These are phyloP conservation scores for Melastoma malabathricum DNA, from an alignment of 345 rosid genomes.

Conservation along the genomic window DNA sequence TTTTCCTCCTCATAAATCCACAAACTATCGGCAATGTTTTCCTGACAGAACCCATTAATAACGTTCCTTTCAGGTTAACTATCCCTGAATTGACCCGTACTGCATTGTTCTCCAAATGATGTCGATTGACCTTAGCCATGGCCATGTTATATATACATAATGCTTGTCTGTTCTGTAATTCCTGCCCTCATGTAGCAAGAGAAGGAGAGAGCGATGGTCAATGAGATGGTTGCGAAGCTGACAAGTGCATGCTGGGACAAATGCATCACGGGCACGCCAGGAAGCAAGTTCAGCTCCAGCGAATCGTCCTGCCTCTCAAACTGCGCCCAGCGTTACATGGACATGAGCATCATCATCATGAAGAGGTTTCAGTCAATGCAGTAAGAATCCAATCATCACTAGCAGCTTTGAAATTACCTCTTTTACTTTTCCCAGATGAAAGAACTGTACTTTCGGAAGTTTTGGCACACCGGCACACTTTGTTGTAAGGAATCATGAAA, in stretches of 20 bases:
- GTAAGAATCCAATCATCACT: constrained; percentile 9
- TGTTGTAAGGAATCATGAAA: no score
- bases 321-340: constrained; percentile 79
- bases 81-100: no score
- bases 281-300: constrained; percentile 89
- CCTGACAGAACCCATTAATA: no score
- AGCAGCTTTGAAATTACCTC: background rate
- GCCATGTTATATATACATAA: no score
- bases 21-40: no score
- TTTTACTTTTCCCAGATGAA: no score
- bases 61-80: no score
- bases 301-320: constrained; percentile 62
- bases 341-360: constrained; percentile 59
- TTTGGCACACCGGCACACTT: no score
- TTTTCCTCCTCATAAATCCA: no score
- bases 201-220: constrained; percentile 69
- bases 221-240: constrained; percentile 67
- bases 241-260: constrained; percentile 95
- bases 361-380: constrained; percentile 74
- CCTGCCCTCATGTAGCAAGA: constrained; percentile 49
- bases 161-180: background rate
- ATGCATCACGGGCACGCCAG: constrained; percentile 67
- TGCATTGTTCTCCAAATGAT: background rate
- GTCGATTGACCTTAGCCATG: background rate
- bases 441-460: no score